Base-by-base conservation (phyloP, 441 rosid species). In the Erodium texanum region DNA sequence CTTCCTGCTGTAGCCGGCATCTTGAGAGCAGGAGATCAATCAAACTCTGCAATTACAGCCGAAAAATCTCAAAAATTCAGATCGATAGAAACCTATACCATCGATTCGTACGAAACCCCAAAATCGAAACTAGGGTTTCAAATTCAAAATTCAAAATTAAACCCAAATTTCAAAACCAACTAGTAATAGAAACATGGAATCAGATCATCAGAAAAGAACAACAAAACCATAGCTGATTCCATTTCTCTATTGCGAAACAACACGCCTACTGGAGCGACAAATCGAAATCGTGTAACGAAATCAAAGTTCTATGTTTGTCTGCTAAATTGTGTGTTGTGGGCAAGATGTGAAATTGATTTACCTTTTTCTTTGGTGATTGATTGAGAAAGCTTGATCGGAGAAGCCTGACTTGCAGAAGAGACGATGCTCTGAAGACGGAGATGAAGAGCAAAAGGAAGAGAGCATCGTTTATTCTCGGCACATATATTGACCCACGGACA, bases 1-100 rank as follows among this genome's bases (percentile, higher is more conserved):
- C 96, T 82, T 14, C 97, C 96, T 11, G 97, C 97, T 0, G 99
- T 93, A 22, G 97, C 96, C 78, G 96, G 99, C 99, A 93, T 89
- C 90, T 80, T 91, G 41, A 62, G 64, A 4, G 18, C 1, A 10
- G 0, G 32, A 27, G 54, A 77, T 62, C 70, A 71, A 77, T 62
- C 70, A 71, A 74, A 69, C 75, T 20, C 68, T 8, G 15, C 10
- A 66, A 27, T 29, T n/a, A 4, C 23, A 5, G 8, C 10, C 15
- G 6, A 34, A 36, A 36, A 8, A 6, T 36, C 43, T 1, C 6
- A 6, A 5, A 5, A 36, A 5, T 27, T 27, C 29, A 1, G 4
- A 27, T 27, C 29, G 4, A 27, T 27, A 1, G 29, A 27, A 27
- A 1, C 29, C 1, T 4, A 38, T 0, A 0, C n/a, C n/a, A 66